Conservation (phyloP, 163 green algal genomes). For the Scenedesmus sp. region DNA sequence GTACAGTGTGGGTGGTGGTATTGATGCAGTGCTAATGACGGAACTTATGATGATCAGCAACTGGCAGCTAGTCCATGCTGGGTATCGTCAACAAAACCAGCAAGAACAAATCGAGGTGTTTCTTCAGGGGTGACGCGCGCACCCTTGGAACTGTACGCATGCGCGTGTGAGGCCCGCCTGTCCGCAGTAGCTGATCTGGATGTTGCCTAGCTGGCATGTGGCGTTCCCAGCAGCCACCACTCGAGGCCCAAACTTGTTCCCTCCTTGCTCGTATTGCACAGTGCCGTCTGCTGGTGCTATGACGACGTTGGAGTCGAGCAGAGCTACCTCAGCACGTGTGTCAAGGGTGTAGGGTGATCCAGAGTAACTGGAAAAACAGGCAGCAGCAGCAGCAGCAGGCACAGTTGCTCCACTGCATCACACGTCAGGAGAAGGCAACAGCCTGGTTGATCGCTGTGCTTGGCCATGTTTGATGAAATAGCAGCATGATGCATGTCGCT, state of each 20-base stretch:
- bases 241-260: conserved; percentile 62
- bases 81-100: too few relatives aligned
- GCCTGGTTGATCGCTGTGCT: too few relatives aligned
- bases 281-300: conserved; percentile 52
- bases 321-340: conserved; percentile 61
- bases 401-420: background rate
- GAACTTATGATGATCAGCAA: too few relatives aligned
- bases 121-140: too few relatives aligned
- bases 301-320: conserved; percentile 62
- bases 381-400: background rate
- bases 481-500: too few relatives aligned
- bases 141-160: conserved; percentile 53
- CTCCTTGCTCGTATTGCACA: background rate
- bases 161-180: conserved; percentile 60
- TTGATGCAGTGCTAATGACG: too few relatives aligned
- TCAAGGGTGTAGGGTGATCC: conserved; percentile 10
- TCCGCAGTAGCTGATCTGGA: conserved; percentile 62
- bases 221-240: conserved; percentile 57
- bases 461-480: too few relatives aligned
- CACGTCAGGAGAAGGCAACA: too few relatives aligned
- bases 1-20: too few relatives aligned
- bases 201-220: conserved; percentile 49
- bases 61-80: background rate
- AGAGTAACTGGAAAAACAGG: background rate
- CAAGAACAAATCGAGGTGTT: too few relatives aligned